Conservation (phyloP, 2,329 filamentous ascomycete genomes). For the Cercospora sesami region DNA sequence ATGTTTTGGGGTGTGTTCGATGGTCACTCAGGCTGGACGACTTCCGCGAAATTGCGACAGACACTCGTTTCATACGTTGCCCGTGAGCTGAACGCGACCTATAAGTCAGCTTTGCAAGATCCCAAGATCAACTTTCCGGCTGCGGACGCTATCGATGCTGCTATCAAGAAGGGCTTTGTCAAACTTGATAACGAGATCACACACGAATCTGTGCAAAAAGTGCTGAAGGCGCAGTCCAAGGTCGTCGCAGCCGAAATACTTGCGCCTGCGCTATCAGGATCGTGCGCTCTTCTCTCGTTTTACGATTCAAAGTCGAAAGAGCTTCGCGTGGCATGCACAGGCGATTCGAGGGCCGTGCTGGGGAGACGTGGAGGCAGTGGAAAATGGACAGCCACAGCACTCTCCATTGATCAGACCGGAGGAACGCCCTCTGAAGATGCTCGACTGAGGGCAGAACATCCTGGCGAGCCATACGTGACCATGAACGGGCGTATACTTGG, state of each 20-base stretch:
- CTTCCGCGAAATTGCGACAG: conserved; percentile 91
- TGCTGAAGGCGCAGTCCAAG: conserved; percentile 85
- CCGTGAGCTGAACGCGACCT: conserved; percentile 86
- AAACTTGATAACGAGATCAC: conserved; percentile 92
- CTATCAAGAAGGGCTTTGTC: conserved; percentile 89
- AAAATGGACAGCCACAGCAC: conserved; percentile 87
- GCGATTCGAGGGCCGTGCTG: conserved; percentile 91
- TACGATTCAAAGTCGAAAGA: conserved; percentile 87
- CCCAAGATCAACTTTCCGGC: conserved; percentile 63
- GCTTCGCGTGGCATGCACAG: conserved; percentile 90
- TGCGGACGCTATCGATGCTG: conserved; percentile 78
- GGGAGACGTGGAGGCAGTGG: conserved; percentile 74
- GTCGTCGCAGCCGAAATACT: conserved; percentile 87
- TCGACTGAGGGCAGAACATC: conserved; percentile 81
- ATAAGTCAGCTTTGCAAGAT: conserved; percentile 68
- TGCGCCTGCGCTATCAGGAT: conserved; percentile 92
- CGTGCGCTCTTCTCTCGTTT: conserved; percentile 92
- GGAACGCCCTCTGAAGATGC: conserved; percentile 80
- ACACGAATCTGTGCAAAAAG: conserved; percentile 86
- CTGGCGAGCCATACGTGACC: conserved; percentile 83
- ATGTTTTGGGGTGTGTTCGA: conserved; percentile 99
- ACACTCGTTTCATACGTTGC: conserved; percentile 90
- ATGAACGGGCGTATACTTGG: conserved; percentile 88
- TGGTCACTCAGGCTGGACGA: conserved; percentile 97
- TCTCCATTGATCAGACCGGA: conserved; percentile 93